Evolutionary conservation across 2,329 filamentous ascomycete genomes (phyloP).

Genomic region (Didymosphaeria variabile): DNA sequence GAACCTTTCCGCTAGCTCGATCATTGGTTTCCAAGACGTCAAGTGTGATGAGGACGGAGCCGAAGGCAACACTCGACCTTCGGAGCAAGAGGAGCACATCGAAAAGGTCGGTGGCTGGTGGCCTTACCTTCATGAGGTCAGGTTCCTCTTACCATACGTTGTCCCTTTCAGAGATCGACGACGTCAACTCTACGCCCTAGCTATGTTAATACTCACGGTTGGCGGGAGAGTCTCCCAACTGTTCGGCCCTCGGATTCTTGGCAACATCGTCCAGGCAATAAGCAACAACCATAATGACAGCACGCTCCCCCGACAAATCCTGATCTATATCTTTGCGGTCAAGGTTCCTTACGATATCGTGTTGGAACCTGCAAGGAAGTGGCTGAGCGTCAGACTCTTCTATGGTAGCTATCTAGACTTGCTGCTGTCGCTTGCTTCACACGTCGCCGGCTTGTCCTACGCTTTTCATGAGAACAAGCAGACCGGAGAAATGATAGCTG

Average conservation of each 20-base stretch:
- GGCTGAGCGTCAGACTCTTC: slow-evolving; percentile 62
- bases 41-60: not conserved
- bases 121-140: slow-evolving; percentile 75
- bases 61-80: not conserved
- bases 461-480: slow-evolving; percentile 65
- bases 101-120: slow-evolving; percentile 77
- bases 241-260: slow-evolving; percentile 77
- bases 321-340: slow-evolving; percentile 59
- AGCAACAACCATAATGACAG: slow-evolving; percentile 54
- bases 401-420: slow-evolving; percentile 66
- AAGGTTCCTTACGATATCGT: slow-evolving; percentile 27
- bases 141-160: slow-evolving; percentile 76
- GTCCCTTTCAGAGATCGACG: slow-evolving; percentile 72
- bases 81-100: slow-evolving; percentile 64
- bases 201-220: slow-evolving; percentile 72
- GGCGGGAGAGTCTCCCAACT: slow-evolving; percentile 75
- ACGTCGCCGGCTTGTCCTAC: slow-evolving; percentile 69
- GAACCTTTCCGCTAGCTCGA: not conserved
- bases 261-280: slow-evolving; percentile 75
- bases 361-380: slow-evolving; percentile 52
- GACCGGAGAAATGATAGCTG: slow-evolving; percentile 67
- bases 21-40: not conserved
- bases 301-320: slow-evolving; percentile 58
- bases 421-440: slow-evolving; percentile 58
- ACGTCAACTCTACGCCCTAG: slow-evolving; percentile 71